Percentiles rank a stretch among this genome's conserved stretches.
These are phyloP conservation scores for Aspergillus thermomutatus DNA, from an alignment of 2,329 filamentous ascomycete genomes.

Conservation along the genomic window DNA sequence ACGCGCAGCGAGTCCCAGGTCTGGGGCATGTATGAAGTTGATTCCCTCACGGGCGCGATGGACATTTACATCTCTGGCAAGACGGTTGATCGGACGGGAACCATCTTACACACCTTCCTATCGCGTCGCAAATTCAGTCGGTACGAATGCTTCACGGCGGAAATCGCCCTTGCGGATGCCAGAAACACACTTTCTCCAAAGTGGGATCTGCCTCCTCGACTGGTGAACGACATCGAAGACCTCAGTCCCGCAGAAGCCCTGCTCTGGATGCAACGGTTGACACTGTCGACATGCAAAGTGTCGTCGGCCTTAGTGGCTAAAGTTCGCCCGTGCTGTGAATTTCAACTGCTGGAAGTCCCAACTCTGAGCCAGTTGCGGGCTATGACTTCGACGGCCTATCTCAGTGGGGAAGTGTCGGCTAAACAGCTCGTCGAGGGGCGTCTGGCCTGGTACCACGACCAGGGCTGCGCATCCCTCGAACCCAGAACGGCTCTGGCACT, in stretches of 20 bases:
- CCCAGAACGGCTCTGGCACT: constrained; percentile 31
- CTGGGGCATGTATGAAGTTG: constrained; percentile 17
- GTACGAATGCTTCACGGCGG: constrained; percentile 27
- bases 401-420: constrained; percentile 36
- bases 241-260: constrained; percentile 34
- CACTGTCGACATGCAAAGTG: constrained; percentile 5
- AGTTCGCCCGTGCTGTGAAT: constrained; percentile 17
- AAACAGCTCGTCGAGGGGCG: constrained; percentile 38
- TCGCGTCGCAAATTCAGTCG: constrained; percentile 29
- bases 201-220: constrained; percentile 23
- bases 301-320: constrained; percentile 6
- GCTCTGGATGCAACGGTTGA: constrained; percentile 11
- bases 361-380: constrained; percentile 36
- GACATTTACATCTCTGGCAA: constrained; percentile 35
- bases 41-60: constrained; percentile 7
- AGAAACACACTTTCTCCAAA: constrained; percentile 11
- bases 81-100: constrained; percentile 28
- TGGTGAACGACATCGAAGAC: constrained; percentile 33
- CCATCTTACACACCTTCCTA: constrained; percentile 38
- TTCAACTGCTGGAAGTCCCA: constrained; percentile 28
- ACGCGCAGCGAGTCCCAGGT: constrained; percentile 15
- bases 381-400: constrained; percentile 36
- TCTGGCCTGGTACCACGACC: constrained; percentile 42
- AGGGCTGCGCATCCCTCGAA: constrained; percentile 36
- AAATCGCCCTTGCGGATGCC: constrained; percentile 27